Evolutionary conservation across 352 stramenopile species (phyloP), one percentile per base, ranked within the genome.

Genomic region (Heterotrichella gracilis): DNA sequence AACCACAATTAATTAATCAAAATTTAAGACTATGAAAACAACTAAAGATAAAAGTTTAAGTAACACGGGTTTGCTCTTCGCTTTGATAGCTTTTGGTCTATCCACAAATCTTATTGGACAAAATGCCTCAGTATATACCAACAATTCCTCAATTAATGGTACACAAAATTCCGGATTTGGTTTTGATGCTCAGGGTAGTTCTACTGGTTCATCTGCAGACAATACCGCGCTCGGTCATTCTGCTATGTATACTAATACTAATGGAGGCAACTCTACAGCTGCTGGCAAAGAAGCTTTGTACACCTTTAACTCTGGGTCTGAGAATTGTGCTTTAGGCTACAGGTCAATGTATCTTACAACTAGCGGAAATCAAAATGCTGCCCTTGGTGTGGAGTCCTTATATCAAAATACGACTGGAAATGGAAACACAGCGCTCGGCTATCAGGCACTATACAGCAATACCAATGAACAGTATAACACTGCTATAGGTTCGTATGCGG

Each of bases 101-200:
- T n/a, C n/a, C n/a, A n/a, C n/a, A n/a, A n/a, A n/a, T n/a, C n/a
- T n/a, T n/a, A n/a, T n/a, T n/a, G n/a, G n/a, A n/a, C n/a, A n/a
- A n/a, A n/a, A n/a, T n/a, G n/a, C n/a, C n/a, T n/a, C n/a, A n/a
- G n/a, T n/a, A n/a, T n/a, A n/a, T n/a, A n/a, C n/a, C n/a, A n/a
- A n/a, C n/a, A n/a, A n/a, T n/a, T n/a, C n/a, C n/a, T n/a, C n/a
- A n/a, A n/a, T n/a, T n/a, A n/a, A n/a, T n/a, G n/a, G n/a, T n/a
- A n/a, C n/a, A n/a, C n/a, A n/a, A n/a, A 66, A 66, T 66, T n/a
- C 41, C 41, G 41, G n/a, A 24, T 66, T 66, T 66, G 41, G 41
- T 66, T 66, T 66, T 66, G n/a, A 66, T n/a, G 41, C 41, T 66
- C 41, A n/a, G n/a, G n/a, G n/a, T n/a, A n/a, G n/a, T n/a, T n/a